phyloP scores from a whole-genome alignment of 495 filamentous ascomycete genomes.

The Penicillium cataractarum region DNA sequence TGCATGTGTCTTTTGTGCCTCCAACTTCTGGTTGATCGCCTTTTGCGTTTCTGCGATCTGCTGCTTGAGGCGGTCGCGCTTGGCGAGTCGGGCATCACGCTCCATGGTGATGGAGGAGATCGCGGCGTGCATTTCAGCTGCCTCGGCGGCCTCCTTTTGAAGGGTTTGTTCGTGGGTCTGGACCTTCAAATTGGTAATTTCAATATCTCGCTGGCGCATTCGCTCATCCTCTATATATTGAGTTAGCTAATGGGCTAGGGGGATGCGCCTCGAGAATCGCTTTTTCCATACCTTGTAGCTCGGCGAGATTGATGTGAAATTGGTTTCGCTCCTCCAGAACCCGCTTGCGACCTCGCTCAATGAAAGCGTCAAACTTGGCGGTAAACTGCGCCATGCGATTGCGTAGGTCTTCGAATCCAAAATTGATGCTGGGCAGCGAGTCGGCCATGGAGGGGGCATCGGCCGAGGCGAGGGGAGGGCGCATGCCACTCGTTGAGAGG shows the following conservation, averaged over 20 bases:
- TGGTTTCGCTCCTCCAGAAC: slow-evolving; percentile 92
- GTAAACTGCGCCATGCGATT: slow-evolving; percentile 95
- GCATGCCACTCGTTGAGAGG: slow-evolving; percentile 73
- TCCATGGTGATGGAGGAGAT: slow-evolving; percentile 75
- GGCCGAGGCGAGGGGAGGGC: slow-evolving; percentile 63
- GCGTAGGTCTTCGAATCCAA: slow-evolving; percentile 94
- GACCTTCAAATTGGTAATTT: slow-evolving; percentile 77
- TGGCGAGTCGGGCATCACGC: slow-evolving; percentile 72
- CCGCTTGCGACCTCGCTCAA: slow-evolving; percentile 84
- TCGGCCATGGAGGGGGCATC: slow-evolving; percentile 71
- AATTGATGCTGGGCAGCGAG: slow-evolving; percentile 86
- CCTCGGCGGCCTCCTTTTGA: slow-evolving; percentile 84
- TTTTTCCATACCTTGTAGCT: slow-evolving; percentile 74
- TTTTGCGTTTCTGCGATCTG: slow-evolving; percentile 81
- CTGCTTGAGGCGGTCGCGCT: slow-evolving; percentile 71
- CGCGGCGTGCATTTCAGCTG: slow-evolving; percentile 79
- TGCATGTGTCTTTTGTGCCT: slow-evolving; percentile 63
- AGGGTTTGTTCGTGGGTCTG: slow-evolving; percentile 78
- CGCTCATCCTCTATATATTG: slow-evolving; percentile 76
- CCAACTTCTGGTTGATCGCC: slow-evolving; percentile 61
- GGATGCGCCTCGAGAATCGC: neutral
- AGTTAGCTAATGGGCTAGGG: slow-evolving; percentile 23
- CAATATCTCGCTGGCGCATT: slow-evolving; percentile 85
- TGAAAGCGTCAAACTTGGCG: slow-evolving; percentile 87
- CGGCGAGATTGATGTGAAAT: slow-evolving; percentile 86